Conservation (phyloP, 768 basidiomycete genomes). For the Nevesoporus exiguus region DNA sequence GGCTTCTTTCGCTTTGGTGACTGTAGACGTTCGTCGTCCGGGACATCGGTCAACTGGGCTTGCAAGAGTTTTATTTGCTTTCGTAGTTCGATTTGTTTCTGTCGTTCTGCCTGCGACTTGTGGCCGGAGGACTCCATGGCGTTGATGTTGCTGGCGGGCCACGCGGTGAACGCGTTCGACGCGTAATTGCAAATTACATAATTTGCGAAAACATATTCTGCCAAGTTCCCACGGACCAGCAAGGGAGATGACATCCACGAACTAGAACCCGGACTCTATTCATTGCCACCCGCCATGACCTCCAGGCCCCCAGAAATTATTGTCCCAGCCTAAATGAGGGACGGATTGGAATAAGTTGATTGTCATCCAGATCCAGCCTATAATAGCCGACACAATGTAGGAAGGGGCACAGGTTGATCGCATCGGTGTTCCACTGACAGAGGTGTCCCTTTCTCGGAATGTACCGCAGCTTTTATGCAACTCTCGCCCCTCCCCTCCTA, state of each 20-base stretch:
- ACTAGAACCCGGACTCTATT: constrained; percentile 11
- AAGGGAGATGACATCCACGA: neutral
- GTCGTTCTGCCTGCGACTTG: constrained; percentile 37
- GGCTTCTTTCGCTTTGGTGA: constrained; percentile 50
- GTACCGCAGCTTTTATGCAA: constrained; percentile 29
- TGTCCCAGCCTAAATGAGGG: constrained; percentile 4
- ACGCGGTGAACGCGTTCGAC: constrained; percentile 20
- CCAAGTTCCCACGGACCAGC: constrained; percentile 11
- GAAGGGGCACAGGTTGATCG: constrained; percentile 15
- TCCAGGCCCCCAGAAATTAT: constrained; percentile 3
- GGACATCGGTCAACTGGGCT: constrained; percentile 46
- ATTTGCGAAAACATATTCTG: constrained; percentile 7
- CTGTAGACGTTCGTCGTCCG: constrained; percentile 23
- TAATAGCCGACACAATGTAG: constrained; percentile 9
- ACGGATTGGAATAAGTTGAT: neutral
- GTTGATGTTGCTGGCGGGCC: neutral
- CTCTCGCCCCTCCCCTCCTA: constrained; percentile 18
- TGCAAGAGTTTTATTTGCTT: constrained; percentile 56
- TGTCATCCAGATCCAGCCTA: constrained; percentile 2
- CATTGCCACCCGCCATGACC: constrained; percentile 7
- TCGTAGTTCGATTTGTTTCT: constrained; percentile 47
- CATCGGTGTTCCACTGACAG: constrained; percentile 12
- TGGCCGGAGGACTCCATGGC: constrained; percentile 56
- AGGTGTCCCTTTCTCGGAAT: constrained; percentile 28
- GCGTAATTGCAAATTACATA: constrained; percentile 20